A percentile compares a stretch with the other conserved stretches of the same genome.
Evolutionary conservation across 768 basidiomycete species (phyloP).

Genomic region (Favolaschia claudopus): DNA sequence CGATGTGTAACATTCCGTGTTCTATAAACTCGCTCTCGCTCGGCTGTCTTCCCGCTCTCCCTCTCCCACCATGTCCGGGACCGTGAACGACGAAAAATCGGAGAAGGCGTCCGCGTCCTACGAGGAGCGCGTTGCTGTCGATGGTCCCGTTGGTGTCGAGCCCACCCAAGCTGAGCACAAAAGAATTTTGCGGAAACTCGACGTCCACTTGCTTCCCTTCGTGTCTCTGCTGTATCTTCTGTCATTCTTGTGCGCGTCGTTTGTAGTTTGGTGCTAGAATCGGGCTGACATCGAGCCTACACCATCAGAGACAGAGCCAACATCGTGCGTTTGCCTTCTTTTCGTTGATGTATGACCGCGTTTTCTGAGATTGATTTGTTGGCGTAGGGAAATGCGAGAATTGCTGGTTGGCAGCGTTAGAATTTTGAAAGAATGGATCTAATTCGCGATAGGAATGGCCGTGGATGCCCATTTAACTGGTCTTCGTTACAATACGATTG

Average conservation of each 20-base stretch:
- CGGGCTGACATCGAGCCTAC: neutral
- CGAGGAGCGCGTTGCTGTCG: too few species aligned
- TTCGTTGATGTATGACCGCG: too few species aligned
- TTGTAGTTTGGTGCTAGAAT: too few species aligned
- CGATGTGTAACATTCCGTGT: too few species aligned
- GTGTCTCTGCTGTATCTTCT: slow-evolving; percentile 47
- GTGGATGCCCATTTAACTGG: slow-evolving; percentile 33
- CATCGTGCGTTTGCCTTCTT: slow-evolving; percentile 22
- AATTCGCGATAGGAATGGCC: slow-evolving; percentile 29
- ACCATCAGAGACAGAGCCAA: slow-evolving; percentile 34
- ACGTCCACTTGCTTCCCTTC: slow-evolving; percentile 43
- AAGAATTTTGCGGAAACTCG: slow-evolving; percentile 36
- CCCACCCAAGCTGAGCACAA: neutral
- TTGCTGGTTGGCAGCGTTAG: slow-evolving; percentile 25
- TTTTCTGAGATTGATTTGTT: too few species aligned
- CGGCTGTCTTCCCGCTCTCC: too few species aligned
- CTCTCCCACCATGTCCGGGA: too few species aligned
- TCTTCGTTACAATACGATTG: slow-evolving; percentile 35
- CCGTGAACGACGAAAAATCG: too few species aligned
- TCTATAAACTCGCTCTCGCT: too few species aligned
- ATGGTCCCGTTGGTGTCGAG: too few species aligned
- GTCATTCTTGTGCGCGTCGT: slow-evolving; percentile 42
- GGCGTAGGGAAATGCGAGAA: slow-evolving; percentile 31
- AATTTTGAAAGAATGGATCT: neutral
- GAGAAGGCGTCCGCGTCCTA: too few species aligned